phyloP scores from a whole-genome alignment of 306 rosid species.

The Pyrus betulifolia region DNA sequence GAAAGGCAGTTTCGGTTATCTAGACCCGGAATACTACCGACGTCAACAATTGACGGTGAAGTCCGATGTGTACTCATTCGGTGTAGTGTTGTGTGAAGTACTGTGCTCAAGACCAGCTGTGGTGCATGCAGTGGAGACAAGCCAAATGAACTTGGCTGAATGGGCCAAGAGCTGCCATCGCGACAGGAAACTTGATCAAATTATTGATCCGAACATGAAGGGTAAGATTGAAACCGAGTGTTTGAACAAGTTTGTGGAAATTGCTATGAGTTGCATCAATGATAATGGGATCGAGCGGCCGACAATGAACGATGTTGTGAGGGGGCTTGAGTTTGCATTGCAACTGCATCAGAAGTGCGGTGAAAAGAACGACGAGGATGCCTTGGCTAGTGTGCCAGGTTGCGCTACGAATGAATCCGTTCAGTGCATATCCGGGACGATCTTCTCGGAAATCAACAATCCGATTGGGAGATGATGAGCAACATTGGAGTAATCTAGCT shows the following conservation, averaged over 20 bases:
- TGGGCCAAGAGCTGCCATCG: conserved; percentile 26
- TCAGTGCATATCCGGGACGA: background rate
- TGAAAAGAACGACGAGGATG: background rate
- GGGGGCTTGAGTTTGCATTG: conserved; percentile 18
- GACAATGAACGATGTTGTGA: conserved; percentile 14
- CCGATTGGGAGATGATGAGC: background rate
- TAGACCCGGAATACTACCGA: conserved; percentile 39
- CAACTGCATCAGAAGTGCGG: background rate
- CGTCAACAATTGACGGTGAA: conserved; percentile 35
- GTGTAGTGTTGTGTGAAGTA: conserved; percentile 42
- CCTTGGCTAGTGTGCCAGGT: background rate
- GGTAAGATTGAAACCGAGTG: conserved; percentile 7
- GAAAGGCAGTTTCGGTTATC: conserved; percentile 45
- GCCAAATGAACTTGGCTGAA: conserved; percentile 20
- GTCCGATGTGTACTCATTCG: conserved; percentile 43
- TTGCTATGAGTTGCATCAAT: conserved; percentile 1
- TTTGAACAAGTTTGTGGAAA: conserved; percentile 8
- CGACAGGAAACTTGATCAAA: background rate
- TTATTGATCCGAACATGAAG: conserved; percentile 13
- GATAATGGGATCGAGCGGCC: conserved; percentile 18
- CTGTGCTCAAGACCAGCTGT: conserved; percentile 37
- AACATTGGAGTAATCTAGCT: background rate
- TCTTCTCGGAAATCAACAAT: background rate
- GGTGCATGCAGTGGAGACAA: background rate
- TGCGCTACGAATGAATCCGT: background rate